Evolutionary conservation across 345 rosid genomes (phyloP), one percentile per base, ranked within the genome.

Genomic region (Salix purpurea): DNA sequence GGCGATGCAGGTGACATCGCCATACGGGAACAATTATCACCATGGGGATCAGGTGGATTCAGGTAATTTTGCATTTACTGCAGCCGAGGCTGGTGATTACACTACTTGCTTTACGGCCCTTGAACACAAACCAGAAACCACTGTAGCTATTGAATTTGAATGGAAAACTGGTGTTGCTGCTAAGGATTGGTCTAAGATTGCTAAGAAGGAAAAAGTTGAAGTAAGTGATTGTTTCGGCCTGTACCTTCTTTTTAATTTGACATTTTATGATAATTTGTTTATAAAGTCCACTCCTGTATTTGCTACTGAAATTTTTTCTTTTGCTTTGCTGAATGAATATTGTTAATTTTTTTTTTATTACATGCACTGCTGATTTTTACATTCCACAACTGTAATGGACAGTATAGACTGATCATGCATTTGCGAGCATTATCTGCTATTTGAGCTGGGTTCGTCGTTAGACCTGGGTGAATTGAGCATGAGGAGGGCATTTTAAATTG

Each of bases 131-230:
- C 87, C 89, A 69, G 50, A 85, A 0, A 72, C 67, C 2, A 82
- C 73, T 3, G 12, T 92, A 62, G 74, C 89, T 0, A 70, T 94
- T 62, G 94, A 94, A 58, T 92, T 91, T 71, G 95, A 94, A 10
- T 92, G 97, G 97, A 90, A 73, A 79, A 83, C 89, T 40, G 97
- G 97, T 42, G 85, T 94, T 68, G 88, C 84, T 44, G 85, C 98
- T n/a, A 91, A 85, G 80, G 97, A 92, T 76, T 92, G 96, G 97
- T 40, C 86, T 54, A 87, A 78, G 34, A 83, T 94, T 78, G 97
- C 96, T 5, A 90, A 86, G 83, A 90, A 90, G 79, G 95, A 91
- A 60, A 88, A 87, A 69, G 70, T 94, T 52, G 90, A 89, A 18
- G 98, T 92, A 77, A 80, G 84, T 54, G 18, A 34, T 42, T 46